Conservation (phyloP, 805 yeast species). For the Candida saitoana region DNA sequence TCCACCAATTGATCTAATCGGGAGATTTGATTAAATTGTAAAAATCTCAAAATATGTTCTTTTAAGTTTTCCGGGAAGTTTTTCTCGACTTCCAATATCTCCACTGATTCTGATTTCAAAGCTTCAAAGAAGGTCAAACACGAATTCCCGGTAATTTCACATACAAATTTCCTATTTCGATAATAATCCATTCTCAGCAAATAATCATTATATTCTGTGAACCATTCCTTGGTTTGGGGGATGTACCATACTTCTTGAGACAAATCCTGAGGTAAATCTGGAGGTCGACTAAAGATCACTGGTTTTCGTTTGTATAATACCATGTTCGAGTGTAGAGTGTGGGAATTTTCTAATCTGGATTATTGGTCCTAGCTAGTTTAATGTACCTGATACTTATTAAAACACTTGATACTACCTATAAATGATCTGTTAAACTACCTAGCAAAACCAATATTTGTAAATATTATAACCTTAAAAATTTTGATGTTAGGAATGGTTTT, state of each 20-base stretch:
- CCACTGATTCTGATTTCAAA: slow-evolving; percentile 59
- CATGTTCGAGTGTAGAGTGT: no score
- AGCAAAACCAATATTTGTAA: background rate
- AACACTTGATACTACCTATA: background rate
- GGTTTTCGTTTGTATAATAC: slow-evolving; percentile 74
- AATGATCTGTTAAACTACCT: background rate
- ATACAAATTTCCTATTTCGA: slow-evolving; percentile 74
- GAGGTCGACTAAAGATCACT: slow-evolving; percentile 56
- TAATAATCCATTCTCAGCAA: slow-evolving; percentile 69
- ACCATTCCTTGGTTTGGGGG: slow-evolving; percentile 87
- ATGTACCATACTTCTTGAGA: slow-evolving; percentile 73
- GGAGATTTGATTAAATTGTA: slow-evolving; percentile 78
- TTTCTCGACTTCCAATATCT: slow-evolving; percentile 60
- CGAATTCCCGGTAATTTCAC: slow-evolving; percentile 94
- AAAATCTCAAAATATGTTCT: slow-evolving; percentile 82
- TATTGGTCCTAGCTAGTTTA: no score
- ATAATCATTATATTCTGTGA: slow-evolving; percentile 69
- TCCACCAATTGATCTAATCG: slow-evolving; percentile 87
- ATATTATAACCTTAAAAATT: background rate
- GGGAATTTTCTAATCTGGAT: no score
- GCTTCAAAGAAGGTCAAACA: slow-evolving; percentile 91
- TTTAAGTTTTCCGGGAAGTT: slow-evolving; percentile 87
- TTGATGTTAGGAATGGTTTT: background rate
- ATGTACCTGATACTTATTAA: no score
- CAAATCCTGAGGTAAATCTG: slow-evolving; percentile 51